phyloP scores from a whole-genome alignment of 202 grass and related monocot species.

The Zoysia matrella region DNA sequence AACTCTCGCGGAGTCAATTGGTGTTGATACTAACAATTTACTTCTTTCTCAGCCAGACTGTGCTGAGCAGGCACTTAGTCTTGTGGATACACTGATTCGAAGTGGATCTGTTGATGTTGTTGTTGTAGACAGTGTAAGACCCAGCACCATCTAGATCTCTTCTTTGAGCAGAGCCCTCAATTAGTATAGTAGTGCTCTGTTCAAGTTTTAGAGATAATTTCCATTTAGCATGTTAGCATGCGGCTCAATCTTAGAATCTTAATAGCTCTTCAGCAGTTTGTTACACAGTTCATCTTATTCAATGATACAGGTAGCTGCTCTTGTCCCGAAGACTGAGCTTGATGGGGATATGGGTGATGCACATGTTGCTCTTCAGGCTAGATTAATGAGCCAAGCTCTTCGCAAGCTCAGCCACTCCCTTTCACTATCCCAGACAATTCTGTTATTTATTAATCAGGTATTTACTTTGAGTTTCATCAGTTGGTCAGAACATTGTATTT shows the following conservation, averaged over 20 bases:
- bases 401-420: conserved; percentile 98
- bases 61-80: conserved; percentile 94
- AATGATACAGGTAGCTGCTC: conserved; percentile 80
- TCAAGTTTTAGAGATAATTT: conserved; percentile 15
- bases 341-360: conserved; percentile 98
- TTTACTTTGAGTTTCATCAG: not conserved
- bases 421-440: conserved; percentile 84
- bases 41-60: conserved; percentile 91
- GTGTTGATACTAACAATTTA: conserved; percentile 84
- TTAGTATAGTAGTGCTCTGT: not conserved
- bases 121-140: conserved; percentile 98
- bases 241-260: conserved; percentile 12
- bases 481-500: not conserved
- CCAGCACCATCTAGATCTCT: conserved; percentile 7
- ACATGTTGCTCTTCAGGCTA: conserved; percentile 94
- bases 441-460: conserved; percentile 99
- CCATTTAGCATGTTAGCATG: conserved; percentile 4
- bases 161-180: not conserved
- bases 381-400: conserved; percentile 99
- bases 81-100: conserved; percentile 94
- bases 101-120: conserved; percentile 99
- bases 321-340: conserved; percentile 93
- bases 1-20: conserved; percentile 83
- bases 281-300: conserved; percentile 30
- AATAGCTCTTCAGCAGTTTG: not conserved